Conservation (phyloP, 2,329 filamentous ascomycete species). For the Fusarium newnesense region DNA sequence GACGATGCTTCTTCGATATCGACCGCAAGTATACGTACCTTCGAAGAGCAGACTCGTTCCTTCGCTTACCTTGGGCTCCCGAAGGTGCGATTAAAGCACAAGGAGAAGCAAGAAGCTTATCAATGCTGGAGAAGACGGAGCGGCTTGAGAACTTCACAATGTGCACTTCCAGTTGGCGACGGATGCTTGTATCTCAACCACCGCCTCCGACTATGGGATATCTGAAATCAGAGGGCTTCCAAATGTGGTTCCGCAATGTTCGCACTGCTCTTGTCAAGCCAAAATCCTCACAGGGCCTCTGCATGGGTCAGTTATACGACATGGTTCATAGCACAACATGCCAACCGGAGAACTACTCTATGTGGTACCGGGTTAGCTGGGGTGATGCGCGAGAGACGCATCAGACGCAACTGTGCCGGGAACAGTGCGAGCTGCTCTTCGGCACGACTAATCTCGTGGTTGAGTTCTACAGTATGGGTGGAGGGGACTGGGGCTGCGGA, state of each 20-base stretch:
- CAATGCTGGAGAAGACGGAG: conserved; percentile 7
- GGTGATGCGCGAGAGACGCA: background rate
- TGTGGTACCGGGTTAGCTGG: conserved; percentile 25
- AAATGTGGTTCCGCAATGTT: conserved; percentile 21
- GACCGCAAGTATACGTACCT: conserved; percentile 10
- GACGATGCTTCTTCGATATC: conserved; percentile 31
- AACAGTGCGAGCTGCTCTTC: conserved; percentile 7
- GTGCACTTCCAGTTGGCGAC: conserved; percentile 35
- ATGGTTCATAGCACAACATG: conserved; percentile 20
- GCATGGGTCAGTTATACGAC: conserved; percentile 36
- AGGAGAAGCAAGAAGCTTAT: conserved; percentile 8
- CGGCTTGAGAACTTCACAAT: conserved; percentile 22
- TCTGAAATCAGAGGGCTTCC: conserved; percentile 9
- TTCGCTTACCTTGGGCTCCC: conserved; percentile 33
- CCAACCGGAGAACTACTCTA: background rate
- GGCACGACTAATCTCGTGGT: conserved; percentile 12
- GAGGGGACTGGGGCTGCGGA: conserved; percentile 9
- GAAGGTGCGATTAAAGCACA: background rate
- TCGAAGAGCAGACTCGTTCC: conserved; percentile 33
- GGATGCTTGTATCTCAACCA: conserved; percentile 41
- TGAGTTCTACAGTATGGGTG: conserved; percentile 15
- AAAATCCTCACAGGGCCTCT: conserved; percentile 5
- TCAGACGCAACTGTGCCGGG: conserved; percentile 1
- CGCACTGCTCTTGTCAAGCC: conserved; percentile 2
- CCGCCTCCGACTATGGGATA: conserved; percentile 36